A percentile compares a stretch with the other conserved stretches of the same genome.
Conservation (phyloP, 805 yeast species). For the Candida sithepensis region DNA sequence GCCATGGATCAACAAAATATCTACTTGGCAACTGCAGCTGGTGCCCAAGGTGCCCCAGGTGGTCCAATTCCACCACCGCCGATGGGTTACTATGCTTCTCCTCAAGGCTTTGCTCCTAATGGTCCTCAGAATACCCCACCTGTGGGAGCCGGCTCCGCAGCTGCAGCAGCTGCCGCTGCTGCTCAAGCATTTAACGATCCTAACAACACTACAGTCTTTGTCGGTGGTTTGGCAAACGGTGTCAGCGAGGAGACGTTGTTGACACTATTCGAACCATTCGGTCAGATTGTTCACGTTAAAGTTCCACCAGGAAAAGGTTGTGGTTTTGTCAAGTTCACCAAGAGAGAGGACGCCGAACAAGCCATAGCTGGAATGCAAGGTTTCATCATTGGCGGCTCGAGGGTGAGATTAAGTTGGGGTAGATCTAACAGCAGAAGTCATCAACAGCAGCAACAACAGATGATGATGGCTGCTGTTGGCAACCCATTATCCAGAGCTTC, state of each 20-base stretch:
- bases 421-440: conserved; percentile 36
- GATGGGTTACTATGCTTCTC: conserved; percentile 23
- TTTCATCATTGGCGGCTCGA: conserved; percentile 66
- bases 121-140: conserved; percentile 8
- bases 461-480: conserved; percentile 17
- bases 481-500: conserved; percentile 21
- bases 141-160: conserved; percentile 5
- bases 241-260: conserved; percentile 59
- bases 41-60: conserved; percentile 13
- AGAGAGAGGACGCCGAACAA: conserved; percentile 68
- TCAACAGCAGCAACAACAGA: conserved; percentile 15
- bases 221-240: conserved; percentile 65
- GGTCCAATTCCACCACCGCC: conserved; percentile 19
- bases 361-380: conserved; percentile 82
- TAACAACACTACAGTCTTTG: conserved; percentile 69
- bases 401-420: conserved; percentile 77
- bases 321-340: conserved; percentile 70
- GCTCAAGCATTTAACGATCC: conserved; percentile 44
- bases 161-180: conserved; percentile 12
- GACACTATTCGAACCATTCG: conserved; percentile 68
- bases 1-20: conserved; percentile 22
- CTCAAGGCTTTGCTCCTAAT: conserved; percentile 17
- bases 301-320: conserved; percentile 79
- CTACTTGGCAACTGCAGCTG: conserved; percentile 20
- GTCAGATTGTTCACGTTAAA: conserved; percentile 63